Percentiles rank a stretch among this genome's conserved stretches.
Evolutionary conservation across 371 early-diverging fungal species (phyloP).

Genomic region (Modicella reniformis): DNA sequence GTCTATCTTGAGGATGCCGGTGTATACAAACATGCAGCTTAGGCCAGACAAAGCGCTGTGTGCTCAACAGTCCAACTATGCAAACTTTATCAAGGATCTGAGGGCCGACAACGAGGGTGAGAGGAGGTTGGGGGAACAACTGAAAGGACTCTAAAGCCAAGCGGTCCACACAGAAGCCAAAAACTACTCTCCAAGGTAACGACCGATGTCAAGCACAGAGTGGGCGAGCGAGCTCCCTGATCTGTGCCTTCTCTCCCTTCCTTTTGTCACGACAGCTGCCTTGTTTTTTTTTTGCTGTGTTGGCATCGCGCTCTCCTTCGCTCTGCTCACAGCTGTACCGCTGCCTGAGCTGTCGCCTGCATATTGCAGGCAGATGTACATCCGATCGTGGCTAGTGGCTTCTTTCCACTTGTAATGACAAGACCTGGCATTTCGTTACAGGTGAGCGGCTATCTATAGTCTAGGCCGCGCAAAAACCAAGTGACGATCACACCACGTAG

Average conservation of each 20-base stretch:
- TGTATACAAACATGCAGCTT: neutral
- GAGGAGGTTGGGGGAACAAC: neutral
- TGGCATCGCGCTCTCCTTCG: conserved; percentile 1
- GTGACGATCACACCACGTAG: neutral
- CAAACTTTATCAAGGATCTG: conserved; percentile 9
- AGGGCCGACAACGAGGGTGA: neutral
- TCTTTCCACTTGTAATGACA: too few relatives aligned
- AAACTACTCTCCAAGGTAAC: too few relatives aligned
- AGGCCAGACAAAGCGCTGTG: neutral
- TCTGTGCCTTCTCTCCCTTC: neutral
- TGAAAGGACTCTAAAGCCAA: neutral
- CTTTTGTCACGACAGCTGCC: neutral
- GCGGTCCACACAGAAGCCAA: too few relatives aligned
- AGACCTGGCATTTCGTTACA: too few relatives aligned
- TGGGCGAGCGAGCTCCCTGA: neutral
- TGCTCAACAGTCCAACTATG: neutral
- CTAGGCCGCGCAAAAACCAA: neutral
- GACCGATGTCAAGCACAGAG: too few relatives aligned
- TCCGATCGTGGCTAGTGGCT: neutral
- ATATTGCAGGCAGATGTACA: neutral
- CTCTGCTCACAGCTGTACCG: neutral
- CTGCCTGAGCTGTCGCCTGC: neutral
- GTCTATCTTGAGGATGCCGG: neutral
- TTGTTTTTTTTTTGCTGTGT: neutral
- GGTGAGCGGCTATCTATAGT: neutral